A percentile compares a stretch with the other conserved stretches of the same genome.
These are phyloP conservation scores for Apiospora pterosperma DNA, from an alignment of 2,329 filamentous ascomycete species.

Conservation along the genomic window DNA sequence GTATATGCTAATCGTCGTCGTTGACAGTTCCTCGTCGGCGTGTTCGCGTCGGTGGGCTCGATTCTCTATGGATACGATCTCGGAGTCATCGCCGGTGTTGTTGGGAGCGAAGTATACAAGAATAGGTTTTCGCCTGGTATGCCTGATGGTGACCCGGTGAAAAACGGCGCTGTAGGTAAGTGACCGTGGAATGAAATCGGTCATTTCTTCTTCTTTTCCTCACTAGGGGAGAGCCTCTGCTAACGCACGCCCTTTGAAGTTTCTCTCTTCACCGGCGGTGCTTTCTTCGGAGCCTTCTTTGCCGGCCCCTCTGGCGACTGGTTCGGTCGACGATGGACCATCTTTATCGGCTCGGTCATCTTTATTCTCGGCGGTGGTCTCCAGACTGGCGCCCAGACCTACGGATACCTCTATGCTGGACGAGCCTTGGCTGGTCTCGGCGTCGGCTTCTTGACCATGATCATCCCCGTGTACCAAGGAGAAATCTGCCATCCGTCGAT, in stretches of 20 bases:
- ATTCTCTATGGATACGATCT: slow-evolving; percentile 55
- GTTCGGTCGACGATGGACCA: slow-evolving; percentile 63
- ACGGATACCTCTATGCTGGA: slow-evolving; percentile 65
- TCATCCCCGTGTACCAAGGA: slow-evolving; percentile 66
- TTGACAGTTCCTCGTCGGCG: slow-evolving; percentile 45
- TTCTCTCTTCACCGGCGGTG: slow-evolving; percentile 70
- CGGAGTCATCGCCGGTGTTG: slow-evolving; percentile 49
- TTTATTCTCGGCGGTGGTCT: slow-evolving; percentile 71
- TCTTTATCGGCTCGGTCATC: slow-evolving; percentile 65
- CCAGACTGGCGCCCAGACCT: slow-evolving; percentile 62
- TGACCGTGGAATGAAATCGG: background rate
- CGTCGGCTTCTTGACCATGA: slow-evolving; percentile 42
- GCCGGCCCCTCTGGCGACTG: slow-evolving; percentile 57
- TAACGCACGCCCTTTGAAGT: slow-evolving; percentile 35
- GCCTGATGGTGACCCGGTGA: background rate
- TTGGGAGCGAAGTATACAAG: slow-evolving; percentile 44
- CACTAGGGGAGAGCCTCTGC: background rate
- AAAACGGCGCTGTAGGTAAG: slow-evolving; percentile 53
- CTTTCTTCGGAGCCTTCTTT: slow-evolving; percentile 59
- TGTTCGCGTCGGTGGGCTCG: slow-evolving; percentile 54
- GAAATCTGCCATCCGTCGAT: slow-evolving; percentile 78
- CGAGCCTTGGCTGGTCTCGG: slow-evolving; percentile 66
- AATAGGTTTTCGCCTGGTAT: slow-evolving; percentile 33
- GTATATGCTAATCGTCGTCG: background rate
- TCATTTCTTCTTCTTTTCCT: background rate